phyloP scores from a whole-genome alignment of 441 rosid species.

The Theobroma grandiflorum region DNA sequence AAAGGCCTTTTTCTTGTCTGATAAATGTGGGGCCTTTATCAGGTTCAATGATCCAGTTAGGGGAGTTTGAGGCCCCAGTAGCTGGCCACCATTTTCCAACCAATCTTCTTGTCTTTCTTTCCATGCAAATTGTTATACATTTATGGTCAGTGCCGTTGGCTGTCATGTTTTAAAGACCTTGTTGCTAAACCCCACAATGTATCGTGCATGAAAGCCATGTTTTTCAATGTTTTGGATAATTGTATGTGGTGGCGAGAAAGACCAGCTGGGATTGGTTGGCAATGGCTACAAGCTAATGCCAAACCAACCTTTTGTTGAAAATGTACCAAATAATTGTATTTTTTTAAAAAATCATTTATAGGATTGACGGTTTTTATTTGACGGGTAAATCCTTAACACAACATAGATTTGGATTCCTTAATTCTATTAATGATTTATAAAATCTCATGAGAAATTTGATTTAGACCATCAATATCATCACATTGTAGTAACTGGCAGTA shows the following conservation, averaged over 20 bases:
- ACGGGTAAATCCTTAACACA: no score
- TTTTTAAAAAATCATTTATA: no score
- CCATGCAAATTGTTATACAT: not conserved
- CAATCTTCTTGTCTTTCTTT: not conserved
- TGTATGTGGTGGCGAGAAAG: conserved; percentile 2
- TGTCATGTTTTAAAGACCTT: not conserved
- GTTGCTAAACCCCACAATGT: conserved; percentile 34
- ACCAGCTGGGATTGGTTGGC: conserved; percentile 43
- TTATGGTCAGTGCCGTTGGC: not conserved
- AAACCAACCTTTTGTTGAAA: conserved; percentile 16
- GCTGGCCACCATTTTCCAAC: conserved; percentile 32
- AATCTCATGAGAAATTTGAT: no score
- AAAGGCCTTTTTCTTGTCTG: not conserved
- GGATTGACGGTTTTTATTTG: no score
- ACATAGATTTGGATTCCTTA: no score
- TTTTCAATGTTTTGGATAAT: conserved; percentile 27
- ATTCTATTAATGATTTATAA: no score
- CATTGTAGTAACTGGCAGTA: no score
- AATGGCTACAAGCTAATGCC: conserved; percentile 46
- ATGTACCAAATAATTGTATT: not conserved
- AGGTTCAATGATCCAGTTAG: conserved; percentile 23
- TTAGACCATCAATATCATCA: no score
- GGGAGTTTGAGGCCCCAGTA: conserved; percentile 32
- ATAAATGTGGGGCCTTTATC: conserved; percentile 22
- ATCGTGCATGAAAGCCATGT: conserved; percentile 36